Evolutionary conservation across 352 stramenopile species (phyloP).

Genomic region (Labyrinthula sp.): DNA sequence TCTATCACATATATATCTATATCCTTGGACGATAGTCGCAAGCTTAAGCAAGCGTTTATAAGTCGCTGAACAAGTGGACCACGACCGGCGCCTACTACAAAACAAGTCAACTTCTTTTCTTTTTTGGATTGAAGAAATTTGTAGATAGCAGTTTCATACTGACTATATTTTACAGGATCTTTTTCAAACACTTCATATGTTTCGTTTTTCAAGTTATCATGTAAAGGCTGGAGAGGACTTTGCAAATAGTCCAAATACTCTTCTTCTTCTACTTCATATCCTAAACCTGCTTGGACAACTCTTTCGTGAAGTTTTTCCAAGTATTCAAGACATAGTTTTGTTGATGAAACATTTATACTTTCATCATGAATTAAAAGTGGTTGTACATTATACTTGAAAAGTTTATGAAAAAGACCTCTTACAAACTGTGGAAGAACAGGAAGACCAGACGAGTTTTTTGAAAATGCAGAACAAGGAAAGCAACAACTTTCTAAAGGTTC

Average conservation of each 20-base stretch:
- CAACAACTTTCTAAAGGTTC: slow-evolving; percentile 57
- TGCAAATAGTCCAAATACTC: slow-evolving; percentile 89
- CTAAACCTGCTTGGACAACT: slow-evolving; percentile 62
- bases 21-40: slow-evolving; percentile 46
- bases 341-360: slow-evolving; percentile 60
- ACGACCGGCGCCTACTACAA: slow-evolving; percentile 75
- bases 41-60: too few species aligned
- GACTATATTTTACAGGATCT: slow-evolving; percentile 91
- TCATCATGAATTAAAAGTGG: slow-evolving; percentile 48
- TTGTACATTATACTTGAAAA: slow-evolving; percentile 58
- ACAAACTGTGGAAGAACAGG: slow-evolving; percentile 63
- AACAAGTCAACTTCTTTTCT: slow-evolving; percentile 33
- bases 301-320: slow-evolving; percentile 42
- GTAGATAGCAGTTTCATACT: slow-evolving; percentile 76
- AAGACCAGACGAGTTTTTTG: slow-evolving; percentile 84
- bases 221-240: slow-evolving; percentile 77
- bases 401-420: slow-evolving; percentile 38
- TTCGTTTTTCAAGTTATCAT: slow-evolving; percentile 90
- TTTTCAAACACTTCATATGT: slow-evolving; percentile 97
- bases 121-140: slow-evolving; percentile 40
- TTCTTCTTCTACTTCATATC: too few species aligned
- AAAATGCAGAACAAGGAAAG: slow-evolving; percentile 62
- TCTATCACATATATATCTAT: slow-evolving; percentile 79
- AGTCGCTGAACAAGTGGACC: slow-evolving; percentile 75
- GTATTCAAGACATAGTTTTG: slow-evolving; percentile 62